These are phyloP conservation scores for Curvularia hawaiiensis DNA, from an alignment of 2,329 filamentous ascomycete species.

Conservation along the genomic window DNA sequence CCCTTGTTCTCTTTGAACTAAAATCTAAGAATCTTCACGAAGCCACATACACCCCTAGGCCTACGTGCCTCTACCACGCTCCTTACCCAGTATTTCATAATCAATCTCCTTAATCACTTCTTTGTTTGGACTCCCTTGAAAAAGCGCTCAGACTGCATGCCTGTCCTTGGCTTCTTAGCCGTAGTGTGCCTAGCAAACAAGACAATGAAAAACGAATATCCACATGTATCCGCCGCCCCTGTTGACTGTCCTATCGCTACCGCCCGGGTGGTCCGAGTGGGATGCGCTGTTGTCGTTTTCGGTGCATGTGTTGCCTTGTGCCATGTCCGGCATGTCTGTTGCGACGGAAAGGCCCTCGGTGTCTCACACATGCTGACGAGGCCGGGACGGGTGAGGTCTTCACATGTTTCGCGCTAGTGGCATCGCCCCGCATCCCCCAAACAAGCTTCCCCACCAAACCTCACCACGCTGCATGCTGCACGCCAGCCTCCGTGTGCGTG, in stretches of 20 bases:
- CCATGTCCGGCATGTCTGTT: slow-evolving; percentile 4
- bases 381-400: slow-evolving; percentile 12
- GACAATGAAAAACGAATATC: slow-evolving; percentile 32
- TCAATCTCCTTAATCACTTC: slow-evolving; percentile 22
- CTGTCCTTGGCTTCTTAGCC: slow-evolving; percentile 9
- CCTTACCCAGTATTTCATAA: slow-evolving; percentile 29
- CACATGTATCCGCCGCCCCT: slow-evolving; percentile 3
- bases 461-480: slow-evolving; percentile 14
- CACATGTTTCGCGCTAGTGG: slow-evolving; percentile 16
- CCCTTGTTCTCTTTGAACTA: slow-evolving; percentile 29
- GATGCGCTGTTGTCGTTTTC: not conserved
- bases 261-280: not conserved
- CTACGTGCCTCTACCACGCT: slow-evolving; percentile 36
- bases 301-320: not conserved
- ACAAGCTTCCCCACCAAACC: slow-evolving; percentile 15
- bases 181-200: slow-evolving; percentile 21
- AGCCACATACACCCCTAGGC: slow-evolving; percentile 37
- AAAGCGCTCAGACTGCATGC: slow-evolving; percentile 27
- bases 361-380: not conserved
- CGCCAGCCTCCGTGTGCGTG: slow-evolving; percentile 12
- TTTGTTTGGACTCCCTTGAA: slow-evolving; percentile 20
- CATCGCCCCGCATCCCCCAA: slow-evolving; percentile 16
- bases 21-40: slow-evolving; percentile 43
- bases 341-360: slow-evolving; percentile 4
- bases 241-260: not conserved